Base-by-base conservation (phyloP, 2,329 filamentous ascomycete species). In the Colletotrichum incanum region DNA sequence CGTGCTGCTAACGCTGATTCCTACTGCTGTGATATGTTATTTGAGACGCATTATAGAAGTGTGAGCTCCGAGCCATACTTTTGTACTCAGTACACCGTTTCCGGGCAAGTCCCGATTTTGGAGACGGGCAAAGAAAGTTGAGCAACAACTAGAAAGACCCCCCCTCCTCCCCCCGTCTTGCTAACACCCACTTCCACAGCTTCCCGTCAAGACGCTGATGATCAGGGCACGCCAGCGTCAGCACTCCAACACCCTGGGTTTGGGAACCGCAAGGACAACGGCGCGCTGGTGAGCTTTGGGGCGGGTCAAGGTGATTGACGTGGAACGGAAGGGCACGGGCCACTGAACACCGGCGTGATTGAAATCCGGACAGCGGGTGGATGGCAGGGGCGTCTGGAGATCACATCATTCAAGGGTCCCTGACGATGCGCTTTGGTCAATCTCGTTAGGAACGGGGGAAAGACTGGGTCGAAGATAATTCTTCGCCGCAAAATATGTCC, bases 201-300 rank as follows among this genome's bases (percentile, higher is more conserved):
- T 20, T n/a, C 26, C n/a, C 16, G 43, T 11, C n/a, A 14, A 18
- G 50, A 28, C 20, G 50, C n/a, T 39, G 39, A 31, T 26, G 45
- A 39, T 26, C 54, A n/a, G 34, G 31, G 18, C 54, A 41, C 23
- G 58, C 14, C 39, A 45, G 39, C 26, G 41, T 11, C 26, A 41
- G 18, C 45, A 39, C 34, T 8, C 62, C 62, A 52, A 41, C 45
- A 41, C 23, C 47, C 23, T 41, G 34, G 60, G 47, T 63, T 37
- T 39, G 31, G 60, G 60, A 28, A 63, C n/a, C 16, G 47, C 31
- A 26, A 31, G 28, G n/a, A 49, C n/a, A 34, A 63, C 43, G 60
- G 47, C 45, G n/a, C 60, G 45, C 52, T 11, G 31, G 20, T 14
- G 28, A 55, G 18, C 1, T 55, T 50, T 14, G 52, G 52, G 5